Conservation (phyloP, 1,284 basidiomycete species). For the Termitomyces sp. region DNA sequence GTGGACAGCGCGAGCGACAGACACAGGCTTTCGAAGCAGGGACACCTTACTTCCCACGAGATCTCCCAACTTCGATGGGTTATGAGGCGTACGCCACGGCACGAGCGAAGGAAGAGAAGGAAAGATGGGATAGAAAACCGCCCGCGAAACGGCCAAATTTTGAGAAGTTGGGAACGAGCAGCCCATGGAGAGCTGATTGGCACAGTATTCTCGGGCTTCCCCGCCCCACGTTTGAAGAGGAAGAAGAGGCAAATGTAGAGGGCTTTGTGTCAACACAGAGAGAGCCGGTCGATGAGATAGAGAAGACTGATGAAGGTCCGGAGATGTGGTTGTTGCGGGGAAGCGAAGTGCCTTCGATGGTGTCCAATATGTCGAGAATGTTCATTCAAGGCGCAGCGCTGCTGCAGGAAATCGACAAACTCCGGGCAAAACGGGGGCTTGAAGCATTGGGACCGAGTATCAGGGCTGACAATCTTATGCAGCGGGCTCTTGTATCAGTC, state of each 20-base stretch:
- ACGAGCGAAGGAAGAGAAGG: constrained; percentile 47
- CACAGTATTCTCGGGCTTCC: constrained; percentile 51
- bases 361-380: constrained; percentile 39
- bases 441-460: constrained; percentile 31
- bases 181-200: constrained; percentile 80
- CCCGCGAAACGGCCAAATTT: constrained; percentile 80
- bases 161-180: constrained; percentile 56
- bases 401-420: constrained; percentile 50
- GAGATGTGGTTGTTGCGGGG: constrained; percentile 69
- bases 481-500: constrained; percentile 62
- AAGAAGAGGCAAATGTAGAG: constrained; percentile 20
- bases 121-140: constrained; percentile 75
- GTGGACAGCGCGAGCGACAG: constrained; percentile 73
- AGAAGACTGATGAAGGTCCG: constrained; percentile 12
- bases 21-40: constrained; percentile 80
- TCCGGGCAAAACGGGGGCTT: constrained; percentile 52
- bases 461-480: constrained; percentile 43
- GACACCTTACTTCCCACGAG: constrained; percentile 71
- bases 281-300: constrained; percentile 21
- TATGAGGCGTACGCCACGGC: constrained; percentile 47
- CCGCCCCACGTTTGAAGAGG: constrained; percentile 12
- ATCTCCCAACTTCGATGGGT: constrained; percentile 59
- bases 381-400: constrained; percentile 42
- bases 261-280: constrained; percentile 55
- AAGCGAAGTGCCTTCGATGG: constrained; percentile 36